Conservation (phyloP, 768 basidiomycete species). For the Boletales sp. region DNA sequence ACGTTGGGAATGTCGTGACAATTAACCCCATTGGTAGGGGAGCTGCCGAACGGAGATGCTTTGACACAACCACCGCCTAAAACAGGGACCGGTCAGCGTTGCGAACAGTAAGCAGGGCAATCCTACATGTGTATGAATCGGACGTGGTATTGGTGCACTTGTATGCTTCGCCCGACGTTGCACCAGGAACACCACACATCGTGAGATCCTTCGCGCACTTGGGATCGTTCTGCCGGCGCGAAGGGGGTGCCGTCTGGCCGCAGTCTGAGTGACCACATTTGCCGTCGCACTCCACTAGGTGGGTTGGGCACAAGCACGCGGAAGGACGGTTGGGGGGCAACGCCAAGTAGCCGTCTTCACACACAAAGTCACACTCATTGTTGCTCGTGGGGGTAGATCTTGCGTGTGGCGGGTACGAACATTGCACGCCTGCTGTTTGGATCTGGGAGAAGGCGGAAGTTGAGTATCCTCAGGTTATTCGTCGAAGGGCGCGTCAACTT, state of each 20-base stretch:
- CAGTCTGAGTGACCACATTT: too few relatives aligned
- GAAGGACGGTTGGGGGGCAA: too few relatives aligned
- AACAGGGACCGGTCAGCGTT: not conserved
- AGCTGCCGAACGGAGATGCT: too few relatives aligned
- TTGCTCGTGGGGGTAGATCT: conserved; percentile 11
- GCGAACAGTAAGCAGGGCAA: too few relatives aligned
- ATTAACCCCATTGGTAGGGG: too few relatives aligned
- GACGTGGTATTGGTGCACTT: conserved; percentile 21
- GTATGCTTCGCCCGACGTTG: conserved; percentile 18
- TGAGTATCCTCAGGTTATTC: too few relatives aligned
- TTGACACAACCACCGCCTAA: not conserved
- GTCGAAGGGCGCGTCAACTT: not conserved
- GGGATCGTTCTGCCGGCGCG: conserved; percentile 15
- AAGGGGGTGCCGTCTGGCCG: not conserved
- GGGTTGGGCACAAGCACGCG: too few relatives aligned
- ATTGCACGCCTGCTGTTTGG: conserved; percentile 15
- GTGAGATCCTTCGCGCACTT: conserved; percentile 21
- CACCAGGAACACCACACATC: conserved; percentile 24
- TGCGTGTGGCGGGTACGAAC: conserved; percentile 30
- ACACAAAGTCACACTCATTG: conserved; percentile 25
- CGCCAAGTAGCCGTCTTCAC: too few relatives aligned
- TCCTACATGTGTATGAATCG: too few relatives aligned
- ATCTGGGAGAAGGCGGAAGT: conserved; percentile 17
- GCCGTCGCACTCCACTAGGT: too few relatives aligned
- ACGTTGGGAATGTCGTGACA: too few relatives aligned